Conservation (phyloP, 331 rosid genomes). For the Malus hybrid region DNA sequence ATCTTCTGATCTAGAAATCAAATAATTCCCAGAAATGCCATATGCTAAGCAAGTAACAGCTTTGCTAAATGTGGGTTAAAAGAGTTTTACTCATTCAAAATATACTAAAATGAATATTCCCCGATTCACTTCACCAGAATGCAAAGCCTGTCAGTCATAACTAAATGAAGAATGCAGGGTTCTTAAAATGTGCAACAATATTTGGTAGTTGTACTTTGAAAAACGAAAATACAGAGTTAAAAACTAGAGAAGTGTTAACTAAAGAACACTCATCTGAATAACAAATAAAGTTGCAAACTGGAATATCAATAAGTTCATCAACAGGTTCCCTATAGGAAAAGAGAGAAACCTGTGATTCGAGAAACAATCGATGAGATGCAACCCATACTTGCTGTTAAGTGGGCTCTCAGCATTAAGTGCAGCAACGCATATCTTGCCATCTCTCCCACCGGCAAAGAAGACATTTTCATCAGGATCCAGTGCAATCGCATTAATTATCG, state of each 20-base stretch:
- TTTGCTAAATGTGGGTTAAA: conserved; percentile 37
- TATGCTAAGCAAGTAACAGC: conserved; percentile 57
- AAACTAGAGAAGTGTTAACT: not conserved
- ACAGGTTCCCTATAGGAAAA: not conserved
- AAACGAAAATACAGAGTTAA: not conserved
- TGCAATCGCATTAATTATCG: conserved; percentile 54
- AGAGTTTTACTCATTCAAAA: not conserved
- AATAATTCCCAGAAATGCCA: conserved; percentile 27
- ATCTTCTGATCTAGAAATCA: conserved; percentile 75
- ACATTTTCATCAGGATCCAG: conserved; percentile 65
- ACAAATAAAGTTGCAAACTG: not conserved
- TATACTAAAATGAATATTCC: no score
- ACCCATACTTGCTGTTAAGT: conserved; percentile 31
- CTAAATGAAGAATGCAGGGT: not conserved
- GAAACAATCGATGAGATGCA: conserved; percentile 48
- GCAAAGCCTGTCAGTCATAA: not conserved
- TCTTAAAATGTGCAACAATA: not conserved
- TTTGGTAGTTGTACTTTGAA: not conserved
- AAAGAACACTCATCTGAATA: no score
- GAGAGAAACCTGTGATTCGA: conserved; percentile 54
- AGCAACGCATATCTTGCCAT: conserved; percentile 59
- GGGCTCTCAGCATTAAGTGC: conserved; percentile 53
- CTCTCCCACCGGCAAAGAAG: conserved; percentile 71
- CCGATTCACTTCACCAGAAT: no score
- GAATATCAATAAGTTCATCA: not conserved